Evolutionary conservation across 2,329 filamentous ascomycete genomes (phyloP).

Genomic region (Diaporthe ampelina): DNA sequence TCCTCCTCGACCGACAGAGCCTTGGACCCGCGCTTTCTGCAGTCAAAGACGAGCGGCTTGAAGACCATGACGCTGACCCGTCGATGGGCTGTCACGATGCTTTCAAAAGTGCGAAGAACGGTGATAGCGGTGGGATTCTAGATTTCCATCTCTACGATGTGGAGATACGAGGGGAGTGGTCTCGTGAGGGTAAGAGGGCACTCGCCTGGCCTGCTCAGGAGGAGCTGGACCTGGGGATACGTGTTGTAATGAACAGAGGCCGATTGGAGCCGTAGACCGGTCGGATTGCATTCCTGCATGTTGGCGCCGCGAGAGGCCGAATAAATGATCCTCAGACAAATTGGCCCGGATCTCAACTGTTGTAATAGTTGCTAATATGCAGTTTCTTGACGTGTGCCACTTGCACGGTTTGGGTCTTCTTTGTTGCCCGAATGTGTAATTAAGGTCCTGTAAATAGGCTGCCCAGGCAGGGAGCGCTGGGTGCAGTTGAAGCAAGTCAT

Average conservation of each 20-base stretch:
- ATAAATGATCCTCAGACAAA: not conserved
- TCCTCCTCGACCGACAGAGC: conserved; percentile 35
- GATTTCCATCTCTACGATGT: conserved; percentile 25
- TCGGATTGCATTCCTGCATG: not conserved
- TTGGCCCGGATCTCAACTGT: not conserved
- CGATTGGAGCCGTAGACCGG: conserved; percentile 18
- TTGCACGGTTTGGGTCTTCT: not conserved
- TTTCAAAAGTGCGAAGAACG: conserved; percentile 5
- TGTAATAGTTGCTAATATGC: not conserved
- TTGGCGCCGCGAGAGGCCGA: not conserved
- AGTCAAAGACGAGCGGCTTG: conserved; percentile 30
- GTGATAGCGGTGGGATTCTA: conserved; percentile 33
- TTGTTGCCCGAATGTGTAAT: conserved; percentile 6
- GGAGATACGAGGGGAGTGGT: not conserved
- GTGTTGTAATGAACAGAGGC: conserved; percentile 27
- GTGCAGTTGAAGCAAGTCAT: not conserved
- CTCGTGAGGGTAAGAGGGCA: not conserved
- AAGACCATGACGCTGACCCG: not conserved
- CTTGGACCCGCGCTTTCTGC: conserved; percentile 33
- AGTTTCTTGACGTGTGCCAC: not conserved
- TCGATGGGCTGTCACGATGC: not conserved
- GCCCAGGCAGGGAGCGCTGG: not conserved
- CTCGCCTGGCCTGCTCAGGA: conserved; percentile 26
- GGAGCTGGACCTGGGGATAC: not conserved
- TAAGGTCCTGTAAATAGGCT: not conserved